phyloP scores from a whole-genome alignment of 371 early-diverging fungal species.

The Blakeslea trispora region DNA sequence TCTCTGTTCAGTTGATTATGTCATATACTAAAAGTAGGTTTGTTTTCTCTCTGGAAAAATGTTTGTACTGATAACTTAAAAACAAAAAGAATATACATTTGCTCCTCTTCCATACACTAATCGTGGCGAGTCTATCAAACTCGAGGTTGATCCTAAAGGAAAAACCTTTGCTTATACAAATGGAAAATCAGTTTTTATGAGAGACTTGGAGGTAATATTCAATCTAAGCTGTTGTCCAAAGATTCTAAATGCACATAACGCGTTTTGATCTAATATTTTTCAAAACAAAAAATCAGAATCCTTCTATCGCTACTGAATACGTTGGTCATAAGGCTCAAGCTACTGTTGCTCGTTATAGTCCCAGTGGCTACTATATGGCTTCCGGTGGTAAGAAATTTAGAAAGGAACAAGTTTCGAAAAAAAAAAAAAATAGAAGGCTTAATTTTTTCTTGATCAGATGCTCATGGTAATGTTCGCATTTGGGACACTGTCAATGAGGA shows the following conservation, averaged over 20 bases:
- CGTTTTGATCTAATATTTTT: background rate
- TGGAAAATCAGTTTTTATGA: conserved; percentile 87
- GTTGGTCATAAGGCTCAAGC: conserved; percentile 75
- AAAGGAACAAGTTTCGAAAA: background rate
- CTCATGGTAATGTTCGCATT: conserved; percentile 86
- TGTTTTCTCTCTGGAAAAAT: background rate
- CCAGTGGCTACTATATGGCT: conserved; percentile 94
- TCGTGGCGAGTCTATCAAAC: conserved; percentile 82
- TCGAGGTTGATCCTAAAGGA: conserved; percentile 86
- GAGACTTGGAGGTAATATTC: conserved; percentile 72
- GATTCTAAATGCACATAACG: too few species aligned
- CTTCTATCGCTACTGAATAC: conserved; percentile 82
- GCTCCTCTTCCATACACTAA: conserved; percentile 79
- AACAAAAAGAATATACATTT: conserved; percentile 68
- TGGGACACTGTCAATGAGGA: conserved; percentile 91
- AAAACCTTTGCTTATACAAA: conserved; percentile 87
- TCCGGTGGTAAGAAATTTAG: conserved; percentile 73
- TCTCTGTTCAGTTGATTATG: conserved; percentile 2
- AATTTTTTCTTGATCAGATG: conserved; percentile 51
- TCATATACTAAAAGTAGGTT: conserved; percentile 10
- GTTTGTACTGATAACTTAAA: background rate
- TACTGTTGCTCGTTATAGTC: conserved; percentile 89
- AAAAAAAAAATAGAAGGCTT: background rate
- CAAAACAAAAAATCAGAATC: conserved; percentile 79
- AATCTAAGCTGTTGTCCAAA: too few species aligned